Base-by-base conservation (phyloP, 305 asterid genomes). In the Fraxinus xanthoxyloides region DNA sequence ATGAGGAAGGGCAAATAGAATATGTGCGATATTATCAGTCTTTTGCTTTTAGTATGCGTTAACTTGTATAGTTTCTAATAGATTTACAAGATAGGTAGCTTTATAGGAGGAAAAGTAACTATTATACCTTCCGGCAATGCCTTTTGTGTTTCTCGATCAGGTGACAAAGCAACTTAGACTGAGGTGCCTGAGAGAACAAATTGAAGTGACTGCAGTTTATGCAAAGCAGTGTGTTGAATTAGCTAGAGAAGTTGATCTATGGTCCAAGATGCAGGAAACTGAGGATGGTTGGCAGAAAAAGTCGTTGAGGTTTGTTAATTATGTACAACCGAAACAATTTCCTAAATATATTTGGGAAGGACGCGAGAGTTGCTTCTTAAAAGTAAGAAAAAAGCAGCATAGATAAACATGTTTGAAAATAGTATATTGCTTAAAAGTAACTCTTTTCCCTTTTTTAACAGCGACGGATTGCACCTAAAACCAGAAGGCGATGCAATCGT, bases 221-320 rank as follows among this genome's bases (percentile, higher is more conserved):
- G 97, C 97, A 0, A 89, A 87, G 80, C 86, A 89, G 80, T 95
- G 98, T 74, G 87, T 92, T 78, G 86, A 83, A 70, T 81, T 95
- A 84, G 97, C 97, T 81, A 76, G 80, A 84, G 97, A 95, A 78
- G 90, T 94, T 21, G 91, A 88, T 84, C 89, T 92, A 51, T n/a
- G 98, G 97, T 89, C 97, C 82, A 92, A 90, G 85, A 94, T 95
- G 97, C 97, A 95, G 88, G 92, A 95, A 88, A 88, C 90, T 7
- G 87, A 82, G 17, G 90, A 90, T 75, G 59, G 21, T 74, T 92
- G 99, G 98, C 91, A 92, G 89, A 88, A 83, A 84, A 92, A 79
- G 75, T 91, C 91, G 85, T 87, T 93, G 80, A 87, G 93, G 99
- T 87, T 78, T 78, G 90, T 85, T 76, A 46, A 43, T 43, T 12